Conservation (phyloP, 805 yeast species). For the Kazachstania kunashirensis region DNA sequence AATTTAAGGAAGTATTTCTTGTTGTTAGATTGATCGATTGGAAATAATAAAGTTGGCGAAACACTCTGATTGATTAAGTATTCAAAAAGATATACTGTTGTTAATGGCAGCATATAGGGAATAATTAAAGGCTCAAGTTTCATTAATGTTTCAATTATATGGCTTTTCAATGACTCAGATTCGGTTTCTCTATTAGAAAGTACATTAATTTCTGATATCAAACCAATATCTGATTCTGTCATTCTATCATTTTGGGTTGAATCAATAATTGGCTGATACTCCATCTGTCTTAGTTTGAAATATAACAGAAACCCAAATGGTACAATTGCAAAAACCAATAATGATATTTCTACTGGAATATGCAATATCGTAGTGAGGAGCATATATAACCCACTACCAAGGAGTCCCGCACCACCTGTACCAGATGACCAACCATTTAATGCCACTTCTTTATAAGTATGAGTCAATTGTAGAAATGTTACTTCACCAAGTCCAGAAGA, state of each 20-base stretch:
- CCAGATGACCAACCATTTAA: slow-evolving; percentile 88
- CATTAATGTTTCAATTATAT: slow-evolving; percentile 21
- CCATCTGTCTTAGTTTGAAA: slow-evolving; percentile 19
- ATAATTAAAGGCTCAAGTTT: slow-evolving; percentile 37
- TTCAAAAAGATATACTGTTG: slow-evolving; percentile 76
- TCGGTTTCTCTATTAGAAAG: neutral
- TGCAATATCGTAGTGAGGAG: slow-evolving; percentile 60
- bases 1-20: slow-evolving; percentile 44
- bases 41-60: slow-evolving; percentile 78
- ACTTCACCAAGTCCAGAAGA: slow-evolving; percentile 89
- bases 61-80: slow-evolving; percentile 87
- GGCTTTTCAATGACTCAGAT: slow-evolving; percentile 4
- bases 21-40: slow-evolving; percentile 38
- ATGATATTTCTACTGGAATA: slow-evolving; percentile 42
- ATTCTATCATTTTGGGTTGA: neutral
- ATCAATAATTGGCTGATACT: neutral
- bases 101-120: slow-evolving; percentile 77
- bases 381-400: slow-evolving; percentile 68
- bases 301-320: slow-evolving; percentile 43
- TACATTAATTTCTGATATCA: neutral
- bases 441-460: slow-evolving; percentile 51
- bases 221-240: neutral
- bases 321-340: slow-evolving; percentile 48
- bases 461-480: slow-evolving; percentile 81
- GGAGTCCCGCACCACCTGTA: slow-evolving; percentile 90